Percentiles rank a stretch among this genome's conserved stretches.
Evolutionary conservation across 2,329 filamentous ascomycete species (phyloP).

Genomic region (Gliomastix tumulicola): DNA sequence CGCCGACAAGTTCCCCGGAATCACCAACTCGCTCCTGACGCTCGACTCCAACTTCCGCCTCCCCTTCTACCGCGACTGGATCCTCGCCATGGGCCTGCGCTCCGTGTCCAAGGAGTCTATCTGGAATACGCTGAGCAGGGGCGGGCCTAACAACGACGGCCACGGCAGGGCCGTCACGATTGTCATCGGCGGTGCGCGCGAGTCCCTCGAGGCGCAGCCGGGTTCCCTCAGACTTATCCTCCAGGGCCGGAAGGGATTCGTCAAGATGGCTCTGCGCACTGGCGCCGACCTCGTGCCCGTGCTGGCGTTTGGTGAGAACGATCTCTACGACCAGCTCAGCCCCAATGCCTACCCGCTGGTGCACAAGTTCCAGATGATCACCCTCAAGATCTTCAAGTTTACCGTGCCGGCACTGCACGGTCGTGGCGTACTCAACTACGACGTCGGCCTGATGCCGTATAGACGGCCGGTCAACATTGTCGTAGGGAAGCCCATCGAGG

Average conservation of each 20-base stretch:
- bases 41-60: conserved; percentile 95
- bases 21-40: conserved; percentile 88
- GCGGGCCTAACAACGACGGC: conserved; percentile 69
- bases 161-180: conserved; percentile 97
- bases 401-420: conserved; percentile 89
- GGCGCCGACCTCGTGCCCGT: conserved; percentile 94
- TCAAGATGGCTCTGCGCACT: conserved; percentile 85
- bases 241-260: conserved; percentile 79
- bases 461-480: conserved; percentile 82
- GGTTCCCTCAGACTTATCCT: conserved; percentile 71
- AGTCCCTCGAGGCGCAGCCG: conserved; percentile 84
- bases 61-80: conserved; percentile 89
- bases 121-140: conserved; percentile 76
- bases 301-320: conserved; percentile 90
- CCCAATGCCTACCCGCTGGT: conserved; percentile 71
- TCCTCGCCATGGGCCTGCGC: conserved; percentile 78
- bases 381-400: conserved; percentile 85
- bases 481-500: conserved; percentile 72
- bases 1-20: conserved; percentile 80
- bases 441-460: conserved; percentile 94
- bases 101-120: conserved; percentile 91
- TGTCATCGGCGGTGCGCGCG: conserved; percentile 85
- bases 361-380: conserved; percentile 72
- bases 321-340: conserved; percentile 86
- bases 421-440: conserved; percentile 92